These are phyloP conservation scores for Tetracladium setigerum DNA, from an alignment of 495 filamentous ascomycete species.

Conservation along the genomic window DNA sequence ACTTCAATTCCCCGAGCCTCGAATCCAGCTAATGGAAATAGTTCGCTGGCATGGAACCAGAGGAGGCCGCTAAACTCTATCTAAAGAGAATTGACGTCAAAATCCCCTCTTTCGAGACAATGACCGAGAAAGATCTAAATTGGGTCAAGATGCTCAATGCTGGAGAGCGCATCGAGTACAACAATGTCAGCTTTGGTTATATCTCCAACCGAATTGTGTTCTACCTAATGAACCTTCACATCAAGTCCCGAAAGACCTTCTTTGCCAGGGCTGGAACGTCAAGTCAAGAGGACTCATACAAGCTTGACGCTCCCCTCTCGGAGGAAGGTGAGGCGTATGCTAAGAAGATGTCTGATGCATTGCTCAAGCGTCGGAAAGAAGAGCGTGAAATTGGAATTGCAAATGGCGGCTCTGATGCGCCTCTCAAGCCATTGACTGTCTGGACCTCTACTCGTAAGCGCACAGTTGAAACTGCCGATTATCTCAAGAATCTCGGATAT, in stretches of 20 bases:
- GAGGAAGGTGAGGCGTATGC: slow-evolving; percentile 81
- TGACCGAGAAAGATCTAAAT: slow-evolving; percentile 88
- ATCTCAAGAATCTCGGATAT: slow-evolving; percentile 68
- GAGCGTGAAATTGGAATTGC: slow-evolving; percentile 64
- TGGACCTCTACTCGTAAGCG: slow-evolving; percentile 92
- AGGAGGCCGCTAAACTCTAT: slow-evolving; percentile 89
- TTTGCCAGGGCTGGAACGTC: slow-evolving; percentile 73
- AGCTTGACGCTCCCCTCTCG: slow-evolving; percentile 77
- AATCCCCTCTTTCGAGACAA: slow-evolving; percentile 93
- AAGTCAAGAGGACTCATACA: slow-evolving; percentile 78
- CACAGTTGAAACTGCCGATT: slow-evolving; percentile 85
- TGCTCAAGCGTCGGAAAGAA: slow-evolving; percentile 72
- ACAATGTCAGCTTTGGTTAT: slow-evolving; percentile 93
- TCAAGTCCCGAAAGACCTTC: slow-evolving; percentile 87
- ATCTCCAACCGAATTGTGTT: slow-evolving; percentile 95
- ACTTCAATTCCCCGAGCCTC: slow-evolving; percentile 20
- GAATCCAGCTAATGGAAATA: slow-evolving; percentile 26
- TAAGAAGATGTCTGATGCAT: slow-evolving; percentile 73
- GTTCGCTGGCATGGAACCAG: slow-evolving; percentile 84
- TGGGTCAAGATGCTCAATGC: slow-evolving; percentile 99
- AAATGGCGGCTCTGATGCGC: slow-evolving; percentile 57
- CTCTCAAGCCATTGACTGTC: slow-evolving; percentile 73
- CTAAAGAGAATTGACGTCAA: slow-evolving; percentile 80
- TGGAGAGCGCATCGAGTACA: slow-evolving; percentile 83
- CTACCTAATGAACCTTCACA: slow-evolving; percentile 94